A percentile compares a stretch with the other conserved stretches of the same genome.
Evolutionary conservation across 164 flowering plant genomes (phyloP).

Genomic region (Protea cynaroides): DNA sequence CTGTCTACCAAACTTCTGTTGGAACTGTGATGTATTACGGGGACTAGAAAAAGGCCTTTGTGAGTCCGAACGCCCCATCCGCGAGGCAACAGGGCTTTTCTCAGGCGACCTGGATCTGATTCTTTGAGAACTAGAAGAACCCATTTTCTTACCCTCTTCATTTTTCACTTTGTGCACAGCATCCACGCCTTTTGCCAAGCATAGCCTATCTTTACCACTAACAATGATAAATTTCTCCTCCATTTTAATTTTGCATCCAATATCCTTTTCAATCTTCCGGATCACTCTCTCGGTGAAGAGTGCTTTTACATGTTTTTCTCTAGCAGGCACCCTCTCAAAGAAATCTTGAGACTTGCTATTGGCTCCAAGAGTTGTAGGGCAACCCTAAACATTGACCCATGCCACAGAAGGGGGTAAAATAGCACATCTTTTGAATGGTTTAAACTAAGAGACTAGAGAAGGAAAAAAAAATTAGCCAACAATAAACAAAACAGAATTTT

Average conservation of each 20-base stretch:
- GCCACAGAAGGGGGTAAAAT: not conserved
- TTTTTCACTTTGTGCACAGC: conserved; percentile 83
- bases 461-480: not conserved
- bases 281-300: conserved; percentile 81
- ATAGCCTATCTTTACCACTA: conserved; percentile 83
- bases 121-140: conserved; percentile 43
- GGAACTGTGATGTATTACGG: conserved; percentile 19
- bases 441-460: too few species aligned
- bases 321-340: conserved; percentile 88
- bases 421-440: not conserved
- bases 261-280: conserved; percentile 73
- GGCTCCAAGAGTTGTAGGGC: conserved; percentile 97
- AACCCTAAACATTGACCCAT: conserved; percentile 48
- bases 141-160: conserved; percentile 60
- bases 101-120: conserved; percentile 65
- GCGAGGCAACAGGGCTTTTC: conserved; percentile 43
- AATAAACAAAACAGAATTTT: too few species aligned
- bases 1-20: conserved; percentile 26
- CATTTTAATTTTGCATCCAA: conserved; percentile 89
- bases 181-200: conserved; percentile 88
- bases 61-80: conserved; percentile 51
- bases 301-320: conserved; percentile 74
- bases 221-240: conserved; percentile 93
- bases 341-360: conserved; percentile 93
- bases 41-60: conserved; percentile 60